Evolutionary conservation across 2,329 filamentous ascomycete genomes (phyloP), one percentile per base, ranked within the genome.

Genomic region (Elsinoe batatas): DNA sequence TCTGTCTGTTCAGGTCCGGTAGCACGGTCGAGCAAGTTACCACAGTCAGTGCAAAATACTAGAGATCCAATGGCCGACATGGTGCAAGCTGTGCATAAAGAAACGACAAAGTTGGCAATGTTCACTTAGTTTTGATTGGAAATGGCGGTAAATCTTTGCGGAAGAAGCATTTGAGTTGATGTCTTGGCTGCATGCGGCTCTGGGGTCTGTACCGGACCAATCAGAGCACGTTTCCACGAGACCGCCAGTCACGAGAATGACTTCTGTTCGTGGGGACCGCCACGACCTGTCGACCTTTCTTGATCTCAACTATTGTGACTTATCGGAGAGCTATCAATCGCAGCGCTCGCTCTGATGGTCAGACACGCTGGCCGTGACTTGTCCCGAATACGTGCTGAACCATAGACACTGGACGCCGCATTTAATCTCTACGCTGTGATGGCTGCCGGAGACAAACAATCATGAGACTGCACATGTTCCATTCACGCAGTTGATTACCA

Each of bases 51-150:
- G 75, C 91, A 97, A 71, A 97, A 97, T 35, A 95, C 84, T 38
- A 97, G 78, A 53, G 90, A 91, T 56, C 90, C 91, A 62, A 96
- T 90, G 15, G 88, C 84, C 61, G 91, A 83, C 91, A 96, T 96
- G 18, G 20, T 57, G 30, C 8, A 8, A 8, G 26, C 8, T 8
- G 26, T 30, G 26, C 26, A 30, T 5, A 30, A 3, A 30, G 26
- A 7, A 8, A 30, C 8, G 26, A 30, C 26, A 30, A 5, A 30
- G 8, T 30, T 5, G 8, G 7, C 26, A 30, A 8, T 8, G 26
- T 30, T 30, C 22, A 30, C 26, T 30, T 30, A 5, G 26, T 5
- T 30, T 30, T 7, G 4, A 38, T 38, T 6, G 4, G 36, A 38
- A n/a, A 38, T n/a, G 36, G 13, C 4, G 5, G 13, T 38, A 35